Percentiles rank a stretch among this genome's conserved stretches.
These are phyloP conservation scores for Phytophthora megakarya DNA, from an alignment of 352 stramenopile species.

Conservation along the genomic window DNA sequence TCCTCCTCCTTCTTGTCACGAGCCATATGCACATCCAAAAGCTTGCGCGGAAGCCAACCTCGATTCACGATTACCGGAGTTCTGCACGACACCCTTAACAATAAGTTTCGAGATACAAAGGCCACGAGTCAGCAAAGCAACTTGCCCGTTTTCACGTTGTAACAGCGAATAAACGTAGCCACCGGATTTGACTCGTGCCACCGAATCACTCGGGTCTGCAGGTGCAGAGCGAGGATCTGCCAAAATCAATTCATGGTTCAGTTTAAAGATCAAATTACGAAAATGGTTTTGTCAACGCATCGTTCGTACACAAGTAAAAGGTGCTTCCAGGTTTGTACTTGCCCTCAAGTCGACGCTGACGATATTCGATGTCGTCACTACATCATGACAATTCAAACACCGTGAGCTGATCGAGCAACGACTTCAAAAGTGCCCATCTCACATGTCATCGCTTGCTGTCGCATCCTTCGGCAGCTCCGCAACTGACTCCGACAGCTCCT, in stretches of 20 bases:
- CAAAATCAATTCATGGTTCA: constrained; percentile 1
- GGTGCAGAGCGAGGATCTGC: constrained; percentile 82
- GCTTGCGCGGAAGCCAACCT: constrained; percentile 79
- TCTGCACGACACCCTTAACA: constrained; percentile 30
- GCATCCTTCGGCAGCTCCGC: constrained; percentile 66
- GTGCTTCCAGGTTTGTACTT: constrained; percentile 73
- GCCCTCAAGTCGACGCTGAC: constrained; percentile 69
- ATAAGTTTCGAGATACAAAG: constrained; percentile 1
- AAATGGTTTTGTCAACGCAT: neutral
- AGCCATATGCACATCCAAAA: constrained; percentile 74
- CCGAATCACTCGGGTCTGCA: constrained; percentile 74
- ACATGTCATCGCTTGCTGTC: constrained; percentile 64
- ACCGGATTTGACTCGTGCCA: constrained; percentile 79
- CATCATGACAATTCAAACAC: constrained; percentile 4
- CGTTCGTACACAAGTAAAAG: constrained; percentile 77
- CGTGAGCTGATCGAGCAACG: constrained; percentile 20
- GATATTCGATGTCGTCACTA: constrained; percentile 83
- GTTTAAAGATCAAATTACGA: neutral
- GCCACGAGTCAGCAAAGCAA: neutral
- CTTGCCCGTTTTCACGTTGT: constrained; percentile 68
- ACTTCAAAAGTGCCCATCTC: no score
- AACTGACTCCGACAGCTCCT: constrained; percentile 68
- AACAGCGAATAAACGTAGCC: constrained; percentile 88
- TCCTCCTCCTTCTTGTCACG: constrained; percentile 61
- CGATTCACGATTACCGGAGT: constrained; percentile 87